Evolutionary conservation across 306 rosid species (phyloP).

Genomic region (Rosa rugosa): DNA sequence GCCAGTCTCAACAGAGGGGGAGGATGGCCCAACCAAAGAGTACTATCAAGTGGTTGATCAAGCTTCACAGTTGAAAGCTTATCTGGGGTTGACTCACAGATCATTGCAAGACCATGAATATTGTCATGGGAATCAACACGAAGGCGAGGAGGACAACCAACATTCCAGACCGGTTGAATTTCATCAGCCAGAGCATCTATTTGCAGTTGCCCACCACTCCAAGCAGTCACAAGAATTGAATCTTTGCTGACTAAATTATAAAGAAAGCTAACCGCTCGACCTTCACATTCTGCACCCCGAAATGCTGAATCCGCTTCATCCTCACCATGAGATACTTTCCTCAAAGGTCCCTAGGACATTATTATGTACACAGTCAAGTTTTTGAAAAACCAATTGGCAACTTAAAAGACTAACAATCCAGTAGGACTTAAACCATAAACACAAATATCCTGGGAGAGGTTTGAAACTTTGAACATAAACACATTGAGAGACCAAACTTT

Average conservation of each 20-base stretch:
- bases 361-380: constrained; percentile 6
- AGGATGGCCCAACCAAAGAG: constrained; percentile 77
- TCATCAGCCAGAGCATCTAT: constrained; percentile 96
- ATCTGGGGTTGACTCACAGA: constrained; percentile 64
- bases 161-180: constrained; percentile 88
- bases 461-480: background rate
- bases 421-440: background rate
- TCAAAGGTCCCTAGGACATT: constrained; percentile 76
- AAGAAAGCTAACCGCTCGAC: constrained; percentile 72
- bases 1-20: constrained; percentile 89
- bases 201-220: constrained; percentile 96
- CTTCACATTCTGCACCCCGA: constrained; percentile 80
- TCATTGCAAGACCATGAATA: constrained; percentile 91
- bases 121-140: constrained; percentile 67
- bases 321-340: constrained; percentile 59
- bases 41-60: constrained; percentile 60
- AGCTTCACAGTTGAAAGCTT: constrained; percentile 40
- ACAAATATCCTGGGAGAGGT: background rate
- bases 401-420: background rate
- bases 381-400: background rate
- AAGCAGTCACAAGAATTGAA: constrained; percentile 80
- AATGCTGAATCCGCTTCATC: constrained; percentile 51
- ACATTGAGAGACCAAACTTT: background rate
- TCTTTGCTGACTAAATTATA: constrained; percentile 81
- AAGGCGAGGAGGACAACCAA: constrained; percentile 72